These are phyloP conservation scores for Alternaria arbusti DNA, from an alignment of 2,329 filamentous ascomycete genomes.

Conservation along the genomic window DNA sequence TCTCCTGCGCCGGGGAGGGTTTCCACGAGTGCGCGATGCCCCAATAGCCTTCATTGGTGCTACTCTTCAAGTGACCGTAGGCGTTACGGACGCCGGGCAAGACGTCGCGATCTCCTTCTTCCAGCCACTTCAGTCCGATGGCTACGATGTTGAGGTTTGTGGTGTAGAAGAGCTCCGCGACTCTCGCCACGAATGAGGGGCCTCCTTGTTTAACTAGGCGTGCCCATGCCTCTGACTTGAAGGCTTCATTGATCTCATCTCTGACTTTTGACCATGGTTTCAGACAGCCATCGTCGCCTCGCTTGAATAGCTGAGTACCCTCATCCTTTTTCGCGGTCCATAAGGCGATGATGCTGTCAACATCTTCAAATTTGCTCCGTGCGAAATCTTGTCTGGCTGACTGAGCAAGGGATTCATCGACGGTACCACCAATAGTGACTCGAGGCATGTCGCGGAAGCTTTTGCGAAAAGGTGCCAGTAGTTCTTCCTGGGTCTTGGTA, in stretches of 20 bases:
- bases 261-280: background rate
- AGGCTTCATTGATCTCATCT: background rate
- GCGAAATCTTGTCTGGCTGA: background rate
- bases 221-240: background rate
- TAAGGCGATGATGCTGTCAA: background rate
- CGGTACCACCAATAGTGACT: background rate
- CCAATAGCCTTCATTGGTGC: background rate
- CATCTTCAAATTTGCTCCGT: background rate
- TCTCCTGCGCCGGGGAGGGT: background rate
- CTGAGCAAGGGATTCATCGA: background rate
- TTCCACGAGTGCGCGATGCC: background rate
- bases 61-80: background rate
- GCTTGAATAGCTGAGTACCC: background rate
- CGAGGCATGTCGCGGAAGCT: background rate
- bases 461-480: background rate
- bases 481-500: background rate
- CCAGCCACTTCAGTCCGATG: background rate
- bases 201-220: background rate
- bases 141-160: background rate
- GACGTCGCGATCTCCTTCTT: background rate
- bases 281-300: background rate
- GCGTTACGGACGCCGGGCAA: background rate
- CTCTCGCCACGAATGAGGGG: background rate
- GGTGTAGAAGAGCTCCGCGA: background rate
- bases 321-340: background rate